A percentile compares a stretch with the other conserved stretches of the same genome.
These are phyloP conservation scores for Naematelia aurantialba DNA, from an alignment of 768 basidiomycete genomes.

Conservation along the genomic window DNA sequence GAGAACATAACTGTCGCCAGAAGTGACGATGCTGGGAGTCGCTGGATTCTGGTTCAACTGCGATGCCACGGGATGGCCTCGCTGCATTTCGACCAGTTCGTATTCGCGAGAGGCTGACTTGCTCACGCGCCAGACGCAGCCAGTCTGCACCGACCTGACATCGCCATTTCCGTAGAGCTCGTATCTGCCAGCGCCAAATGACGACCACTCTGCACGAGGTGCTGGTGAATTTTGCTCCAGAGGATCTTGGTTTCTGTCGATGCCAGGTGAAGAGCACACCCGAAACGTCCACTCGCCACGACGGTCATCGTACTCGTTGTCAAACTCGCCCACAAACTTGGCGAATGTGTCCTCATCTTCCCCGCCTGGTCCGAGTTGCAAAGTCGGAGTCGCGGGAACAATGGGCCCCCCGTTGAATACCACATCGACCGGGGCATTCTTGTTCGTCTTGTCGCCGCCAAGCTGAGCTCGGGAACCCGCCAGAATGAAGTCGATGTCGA, in stretches of 20 bases:
- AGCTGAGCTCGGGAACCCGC: constrained; percentile 44
- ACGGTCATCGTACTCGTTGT: constrained; percentile 50
- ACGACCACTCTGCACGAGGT: constrained; percentile 41
- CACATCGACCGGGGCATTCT: constrained; percentile 21
- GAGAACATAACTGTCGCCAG: constrained; percentile 21
- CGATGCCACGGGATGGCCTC: not conserved
- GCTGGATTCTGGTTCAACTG: not conserved
- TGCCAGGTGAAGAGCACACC: constrained; percentile 20
- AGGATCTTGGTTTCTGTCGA: constrained; percentile 17
- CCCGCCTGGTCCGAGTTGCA: constrained; percentile 36
- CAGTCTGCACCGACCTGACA: constrained; percentile 32
- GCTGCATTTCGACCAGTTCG: constrained; percentile 29
- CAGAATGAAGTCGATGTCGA: constrained; percentile 52
- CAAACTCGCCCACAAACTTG: constrained; percentile 50
- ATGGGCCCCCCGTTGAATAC: not conserved
- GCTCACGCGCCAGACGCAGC: constrained; percentile 34
- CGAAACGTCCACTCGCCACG: constrained; percentile 51
- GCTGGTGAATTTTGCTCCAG: constrained; percentile 2
- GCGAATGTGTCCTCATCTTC: constrained; percentile 51
- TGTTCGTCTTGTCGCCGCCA: constrained; percentile 25
- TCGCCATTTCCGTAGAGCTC: constrained; percentile 39
- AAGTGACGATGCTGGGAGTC: constrained; percentile 1
- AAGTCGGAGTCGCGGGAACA: constrained; percentile 26
- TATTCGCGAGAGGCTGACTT: constrained; percentile 36
- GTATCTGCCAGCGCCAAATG: constrained; percentile 44